phyloP scores from a whole-genome alignment of 257 asterid species.

The Linderniella brevidens region DNA sequence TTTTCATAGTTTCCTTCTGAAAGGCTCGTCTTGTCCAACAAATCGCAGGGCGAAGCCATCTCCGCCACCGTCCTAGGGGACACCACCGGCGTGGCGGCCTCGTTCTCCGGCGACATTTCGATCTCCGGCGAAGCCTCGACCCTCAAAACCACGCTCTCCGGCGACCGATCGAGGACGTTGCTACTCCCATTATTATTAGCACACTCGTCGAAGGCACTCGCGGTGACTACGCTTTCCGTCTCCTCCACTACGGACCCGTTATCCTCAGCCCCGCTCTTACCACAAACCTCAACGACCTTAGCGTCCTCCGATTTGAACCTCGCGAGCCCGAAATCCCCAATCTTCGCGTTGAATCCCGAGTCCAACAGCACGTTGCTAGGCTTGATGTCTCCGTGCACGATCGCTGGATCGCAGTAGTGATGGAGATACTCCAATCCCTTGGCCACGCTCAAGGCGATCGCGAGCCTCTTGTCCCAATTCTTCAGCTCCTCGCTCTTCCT shows the following conservation, averaged over 20 bases:
- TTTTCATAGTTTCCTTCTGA: conserved; percentile 56
- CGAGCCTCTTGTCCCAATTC: conserved; percentile 55
- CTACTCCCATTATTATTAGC: conserved; percentile 14
- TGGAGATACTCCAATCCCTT: conserved; percentile 85
- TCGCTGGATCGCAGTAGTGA: conserved; percentile 76
- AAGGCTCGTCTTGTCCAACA: conserved; percentile 42
- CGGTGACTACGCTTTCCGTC: conserved; percentile 66
- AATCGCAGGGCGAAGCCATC: conserved; percentile 58
- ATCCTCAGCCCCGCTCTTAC: conserved; percentile 36
- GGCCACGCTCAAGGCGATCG: conserved; percentile 59
- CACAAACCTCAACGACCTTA: conserved; percentile 33
- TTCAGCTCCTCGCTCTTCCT: conserved; percentile 60
- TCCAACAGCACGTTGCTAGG: conserved; percentile 78
- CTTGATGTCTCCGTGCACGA: conserved; percentile 85
- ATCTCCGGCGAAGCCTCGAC: conserved; percentile 58
- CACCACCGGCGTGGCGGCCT: conserved; percentile 22
- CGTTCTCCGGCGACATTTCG: conserved; percentile 46
- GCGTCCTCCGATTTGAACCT: conserved; percentile 58
- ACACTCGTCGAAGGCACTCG: conserved; percentile 48
- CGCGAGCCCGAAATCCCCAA: conserved; percentile 91
- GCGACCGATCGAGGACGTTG: conserved; percentile 41
- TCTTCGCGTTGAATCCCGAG: conserved; percentile 46
- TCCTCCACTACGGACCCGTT: conserved; percentile 66
- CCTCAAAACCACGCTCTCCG: conserved; percentile 48
- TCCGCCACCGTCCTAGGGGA: conserved; percentile 65